Conservation (phyloP, 2,329 filamentous ascomycete genomes). For the Setomelanomma holmii region DNA sequence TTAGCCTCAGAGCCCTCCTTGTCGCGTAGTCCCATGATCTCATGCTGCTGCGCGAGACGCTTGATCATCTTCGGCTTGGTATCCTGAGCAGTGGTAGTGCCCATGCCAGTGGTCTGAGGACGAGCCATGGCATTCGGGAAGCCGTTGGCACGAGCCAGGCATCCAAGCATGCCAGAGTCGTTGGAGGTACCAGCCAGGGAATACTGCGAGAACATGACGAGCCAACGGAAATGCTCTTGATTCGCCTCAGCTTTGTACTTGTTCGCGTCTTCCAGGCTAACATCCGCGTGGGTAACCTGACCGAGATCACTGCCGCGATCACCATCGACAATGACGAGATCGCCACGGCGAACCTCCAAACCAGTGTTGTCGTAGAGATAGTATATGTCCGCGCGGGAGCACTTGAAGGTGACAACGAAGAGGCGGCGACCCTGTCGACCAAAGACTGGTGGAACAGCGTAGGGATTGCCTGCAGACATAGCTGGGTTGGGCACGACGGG, state of each 20-base stretch:
- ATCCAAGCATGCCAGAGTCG: constrained; percentile 60
- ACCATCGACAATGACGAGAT: constrained; percentile 96
- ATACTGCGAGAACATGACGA: constrained; percentile 94
- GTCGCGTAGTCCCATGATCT: constrained; percentile 86
- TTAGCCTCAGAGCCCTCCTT: constrained; percentile 98
- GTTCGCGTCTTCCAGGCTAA: constrained; percentile 87
- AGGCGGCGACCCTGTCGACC: constrained; percentile 54
- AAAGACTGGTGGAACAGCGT: constrained; percentile 39
- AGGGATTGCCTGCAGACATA: constrained; percentile 39
- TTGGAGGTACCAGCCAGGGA: constrained; percentile 41
- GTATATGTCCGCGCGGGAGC: constrained; percentile 91
- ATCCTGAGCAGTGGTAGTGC: constrained; percentile 59
- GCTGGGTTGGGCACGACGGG: constrained; percentile 33
- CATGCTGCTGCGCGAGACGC: constrained; percentile 87
- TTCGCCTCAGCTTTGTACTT: constrained; percentile 89
- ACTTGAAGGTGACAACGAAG: constrained; percentile 96
- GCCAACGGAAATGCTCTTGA: constrained; percentile 96
- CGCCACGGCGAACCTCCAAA: constrained; percentile 85
- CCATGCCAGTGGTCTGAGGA: constrained; percentile 64
- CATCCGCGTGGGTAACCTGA: constrained; percentile 86
- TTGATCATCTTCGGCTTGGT: constrained; percentile 97
- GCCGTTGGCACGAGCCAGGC: constrained; percentile 43
- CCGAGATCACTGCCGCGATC: constrained; percentile 96
- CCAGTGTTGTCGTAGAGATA: constrained; percentile 97
- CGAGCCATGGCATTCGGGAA: constrained; percentile 37